Conservation (phyloP, 805 yeast species). For the Candida insectorum region DNA sequence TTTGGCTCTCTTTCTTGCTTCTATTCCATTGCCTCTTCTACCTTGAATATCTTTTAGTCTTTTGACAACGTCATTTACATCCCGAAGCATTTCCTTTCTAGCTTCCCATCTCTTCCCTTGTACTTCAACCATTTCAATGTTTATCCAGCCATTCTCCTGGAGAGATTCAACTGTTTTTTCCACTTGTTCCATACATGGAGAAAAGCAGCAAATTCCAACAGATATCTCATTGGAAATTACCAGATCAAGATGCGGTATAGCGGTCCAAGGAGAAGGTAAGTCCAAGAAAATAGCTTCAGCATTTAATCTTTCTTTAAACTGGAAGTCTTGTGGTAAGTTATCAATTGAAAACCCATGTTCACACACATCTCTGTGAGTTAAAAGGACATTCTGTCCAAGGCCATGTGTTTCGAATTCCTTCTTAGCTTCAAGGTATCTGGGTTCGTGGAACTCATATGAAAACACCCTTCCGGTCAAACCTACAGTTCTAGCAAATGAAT, state of each 20-base stretch:
- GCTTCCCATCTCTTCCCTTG: conserved; percentile 86
- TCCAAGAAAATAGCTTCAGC: conserved; percentile 85
- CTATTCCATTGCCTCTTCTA: conserved; percentile 62
- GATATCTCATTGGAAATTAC: conserved; percentile 54
- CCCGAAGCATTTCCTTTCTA: conserved; percentile 81
- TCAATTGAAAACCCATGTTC: conserved; percentile 68
- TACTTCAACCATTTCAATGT: conserved; percentile 89
- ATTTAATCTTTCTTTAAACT: conserved; percentile 26
- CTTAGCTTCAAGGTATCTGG: conserved; percentile 75
- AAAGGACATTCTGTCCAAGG: conserved; percentile 51
- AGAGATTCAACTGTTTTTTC: conserved; percentile 77
- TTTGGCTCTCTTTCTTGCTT: conserved; percentile 35
- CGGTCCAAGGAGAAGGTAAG: conserved; percentile 96
- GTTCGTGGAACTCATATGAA: conserved; percentile 90
- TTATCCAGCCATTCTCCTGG: conserved; percentile 74
- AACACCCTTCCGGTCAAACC: conserved; percentile 59
- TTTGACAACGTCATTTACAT: conserved; percentile 70
- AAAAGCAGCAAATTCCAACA: conserved; percentile 86
- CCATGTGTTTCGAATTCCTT: conserved; percentile 75
- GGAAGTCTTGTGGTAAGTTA: conserved; percentile 26
- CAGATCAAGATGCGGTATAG: conserved; percentile 67
- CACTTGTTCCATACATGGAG: conserved; percentile 98
- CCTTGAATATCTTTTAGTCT: conserved; percentile 76
- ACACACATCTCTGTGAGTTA: conserved; percentile 93
- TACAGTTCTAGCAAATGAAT: conserved; percentile 82